These are phyloP conservation scores for Lachancea nothofagi DNA, from an alignment of 805 yeast genomes.

Conservation along the genomic window DNA sequence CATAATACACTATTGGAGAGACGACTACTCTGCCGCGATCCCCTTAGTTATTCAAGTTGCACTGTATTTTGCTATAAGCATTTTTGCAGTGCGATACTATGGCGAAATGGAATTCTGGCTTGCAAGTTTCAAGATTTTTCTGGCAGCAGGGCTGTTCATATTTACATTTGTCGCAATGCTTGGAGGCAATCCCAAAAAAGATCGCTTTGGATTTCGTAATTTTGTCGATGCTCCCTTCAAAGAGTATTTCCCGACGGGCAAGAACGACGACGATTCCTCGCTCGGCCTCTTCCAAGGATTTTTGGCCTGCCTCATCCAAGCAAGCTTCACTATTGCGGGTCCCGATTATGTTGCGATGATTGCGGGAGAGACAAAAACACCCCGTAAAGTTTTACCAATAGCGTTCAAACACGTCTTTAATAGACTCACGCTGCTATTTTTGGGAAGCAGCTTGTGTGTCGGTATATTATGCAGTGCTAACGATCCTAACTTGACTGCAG, in stretches of 20 bases:
- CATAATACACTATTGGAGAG: slow-evolving; percentile 75
- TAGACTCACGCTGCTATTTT: slow-evolving; percentile 60
- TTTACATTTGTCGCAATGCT: slow-evolving; percentile 79
- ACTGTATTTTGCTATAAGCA: slow-evolving; percentile 56
- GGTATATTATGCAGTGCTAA: slow-evolving; percentile 71
- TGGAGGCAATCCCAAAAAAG: slow-evolving; percentile 77
- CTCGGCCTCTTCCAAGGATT: slow-evolving; percentile 76
- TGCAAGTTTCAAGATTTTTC: slow-evolving; percentile 63
- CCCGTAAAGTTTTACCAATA: slow-evolving; percentile 65
- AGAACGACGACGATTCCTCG: slow-evolving; percentile 24
- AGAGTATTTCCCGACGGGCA: slow-evolving; percentile 48
- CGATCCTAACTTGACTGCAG: slow-evolving; percentile 53
- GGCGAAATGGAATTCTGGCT: slow-evolving; percentile 84
- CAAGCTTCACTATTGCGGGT: slow-evolving; percentile 77
- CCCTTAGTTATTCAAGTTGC: slow-evolving; percentile 61
- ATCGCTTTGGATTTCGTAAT: slow-evolving; percentile 54
- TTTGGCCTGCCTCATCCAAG: slow-evolving; percentile 60
- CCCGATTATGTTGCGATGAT: slow-evolving; percentile 83
- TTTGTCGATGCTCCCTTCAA: slow-evolving; percentile 55
- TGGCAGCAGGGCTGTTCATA: slow-evolving; percentile 68
- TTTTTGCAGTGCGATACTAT: slow-evolving; percentile 67
- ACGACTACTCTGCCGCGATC: slow-evolving; percentile 67
- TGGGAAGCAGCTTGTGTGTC: slow-evolving; percentile 71
- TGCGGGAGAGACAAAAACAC: slow-evolving; percentile 74
- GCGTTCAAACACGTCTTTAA: slow-evolving; percentile 73